phyloP scores from a whole-genome alignment of 192 early-diverging fungal genomes.

The Globomyces pollinis-pini region DNA sequence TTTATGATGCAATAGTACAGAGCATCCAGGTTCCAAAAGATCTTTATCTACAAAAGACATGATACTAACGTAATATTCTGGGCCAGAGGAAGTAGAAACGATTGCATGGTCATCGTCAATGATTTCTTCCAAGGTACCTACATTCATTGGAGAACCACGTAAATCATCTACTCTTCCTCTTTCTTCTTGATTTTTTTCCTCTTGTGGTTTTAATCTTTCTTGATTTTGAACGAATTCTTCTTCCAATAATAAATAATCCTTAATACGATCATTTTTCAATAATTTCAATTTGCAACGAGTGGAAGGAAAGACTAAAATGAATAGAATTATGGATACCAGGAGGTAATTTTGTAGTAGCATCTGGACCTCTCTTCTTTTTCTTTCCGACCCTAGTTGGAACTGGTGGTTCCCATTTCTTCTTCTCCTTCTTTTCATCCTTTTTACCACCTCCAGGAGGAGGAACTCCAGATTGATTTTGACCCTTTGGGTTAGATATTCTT shows the following conservation, averaged over 20 bases:
- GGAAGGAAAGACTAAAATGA: conserved; percentile 79
- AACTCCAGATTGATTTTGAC: conserved; percentile 77
- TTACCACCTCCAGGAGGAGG: conserved; percentile 61
- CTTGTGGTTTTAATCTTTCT: conserved; percentile 93
- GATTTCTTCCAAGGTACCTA: conserved; percentile 95
- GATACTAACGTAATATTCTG: conserved; percentile 95
- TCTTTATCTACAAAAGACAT: conserved; percentile 99
- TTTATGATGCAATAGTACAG: conserved; percentile 91
- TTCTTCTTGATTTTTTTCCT: conserved; percentile 90
- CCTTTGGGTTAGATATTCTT: conserved; percentile 43
- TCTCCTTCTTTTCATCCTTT: conserved; percentile 58
- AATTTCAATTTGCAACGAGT: conserved; percentile 95
- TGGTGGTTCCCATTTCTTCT: conserved; percentile 95
- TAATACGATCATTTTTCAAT: conserved; percentile 95
- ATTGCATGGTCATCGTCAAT: conserved; percentile 99
- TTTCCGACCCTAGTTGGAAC: conserved; percentile 97
- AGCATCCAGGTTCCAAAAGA: conserved; percentile 92
- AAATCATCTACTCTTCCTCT: conserved; percentile 90
- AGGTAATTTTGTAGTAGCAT: conserved; percentile 84
- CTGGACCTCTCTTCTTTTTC: conserved; percentile 93
- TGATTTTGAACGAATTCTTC: conserved; percentile 99
- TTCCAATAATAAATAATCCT: conserved; percentile 97
- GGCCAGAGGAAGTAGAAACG: conserved; percentile 82
- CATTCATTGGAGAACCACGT: conserved; percentile 93
- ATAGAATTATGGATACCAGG: conserved; percentile 65